These are phyloP conservation scores for Cnidoscolus chayamansa DNA, from an alignment of 441 rosid genomes.

Conservation along the genomic window DNA sequence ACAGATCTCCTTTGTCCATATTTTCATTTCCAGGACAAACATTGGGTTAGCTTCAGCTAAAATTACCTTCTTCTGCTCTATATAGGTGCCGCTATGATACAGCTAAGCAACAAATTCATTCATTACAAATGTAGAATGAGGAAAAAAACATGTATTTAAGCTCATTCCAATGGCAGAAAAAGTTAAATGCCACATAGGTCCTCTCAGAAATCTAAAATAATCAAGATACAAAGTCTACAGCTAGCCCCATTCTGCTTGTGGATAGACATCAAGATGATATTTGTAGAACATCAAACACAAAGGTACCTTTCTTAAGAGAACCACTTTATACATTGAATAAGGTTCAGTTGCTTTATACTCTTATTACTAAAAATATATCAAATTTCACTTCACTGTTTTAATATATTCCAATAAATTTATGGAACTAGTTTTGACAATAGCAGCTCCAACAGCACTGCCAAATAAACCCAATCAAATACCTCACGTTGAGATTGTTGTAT, in stretches of 20 bases:
- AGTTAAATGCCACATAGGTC: neutral
- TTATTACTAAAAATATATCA: too few relatives aligned
- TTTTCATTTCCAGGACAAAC: neutral
- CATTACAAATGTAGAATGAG: neutral
- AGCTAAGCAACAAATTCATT: neutral
- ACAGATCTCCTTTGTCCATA: neutral
- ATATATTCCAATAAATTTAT: too few relatives aligned
- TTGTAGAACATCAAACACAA: neutral
- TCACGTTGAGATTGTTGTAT: slow-evolving; percentile 90
- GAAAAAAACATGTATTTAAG: neutral
- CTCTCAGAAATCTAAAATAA: neutral
- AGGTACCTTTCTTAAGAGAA: too few relatives aligned
- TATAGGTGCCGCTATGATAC: neutral
- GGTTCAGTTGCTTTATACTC: too few relatives aligned
- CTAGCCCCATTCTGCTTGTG: neutral
- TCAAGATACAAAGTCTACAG: too few relatives aligned
- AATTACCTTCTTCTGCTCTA: neutral
- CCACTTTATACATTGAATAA: too few relatives aligned
- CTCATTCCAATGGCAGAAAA: neutral
- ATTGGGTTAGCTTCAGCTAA: neutral
- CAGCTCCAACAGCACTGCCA: too few relatives aligned
- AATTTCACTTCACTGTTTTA: too few relatives aligned
- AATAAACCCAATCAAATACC: slow-evolving; percentile 35
- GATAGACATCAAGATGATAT: neutral
- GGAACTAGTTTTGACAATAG: too few relatives aligned